Conservation (phyloP, 768 basidiomycete genomes). For the Pisolithus microcarpus region DNA sequence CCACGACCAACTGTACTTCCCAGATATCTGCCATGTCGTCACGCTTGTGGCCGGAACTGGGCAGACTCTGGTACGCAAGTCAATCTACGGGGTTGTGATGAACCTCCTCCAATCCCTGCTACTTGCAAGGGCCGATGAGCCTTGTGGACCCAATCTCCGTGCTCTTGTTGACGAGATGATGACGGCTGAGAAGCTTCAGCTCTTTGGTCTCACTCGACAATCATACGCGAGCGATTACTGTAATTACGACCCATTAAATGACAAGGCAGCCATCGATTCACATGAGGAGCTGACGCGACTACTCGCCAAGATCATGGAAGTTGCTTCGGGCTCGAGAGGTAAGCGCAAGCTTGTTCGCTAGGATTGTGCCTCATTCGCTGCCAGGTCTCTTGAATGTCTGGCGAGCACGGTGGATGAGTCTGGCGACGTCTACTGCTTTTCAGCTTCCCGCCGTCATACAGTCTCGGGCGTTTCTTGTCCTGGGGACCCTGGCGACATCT, state of each 20-base stretch:
- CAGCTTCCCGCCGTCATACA: constrained; percentile 86
- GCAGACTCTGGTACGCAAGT: constrained; percentile 64
- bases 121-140: constrained; percentile 51
- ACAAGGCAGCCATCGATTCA: constrained; percentile 49
- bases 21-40: constrained; percentile 76
- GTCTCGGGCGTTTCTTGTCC: constrained; percentile 75
- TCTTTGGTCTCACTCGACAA: constrained; percentile 67
- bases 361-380: constrained; percentile 7
- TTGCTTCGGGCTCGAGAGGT: constrained; percentile 68
- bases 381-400: constrained; percentile 77
- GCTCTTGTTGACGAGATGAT: constrained; percentile 56
- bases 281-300: constrained; percentile 62
- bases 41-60: constrained; percentile 75
- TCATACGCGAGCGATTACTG: constrained; percentile 65
- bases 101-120: constrained; percentile 78
- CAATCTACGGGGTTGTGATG: constrained; percentile 74
- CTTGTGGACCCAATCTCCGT: constrained; percentile 51
- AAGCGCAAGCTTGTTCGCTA: constrained; percentile 12
- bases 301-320: constrained; percentile 55
- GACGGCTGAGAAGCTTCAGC: constrained; percentile 46
- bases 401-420: constrained; percentile 90
- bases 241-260: constrained; percentile 47
- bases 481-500: constrained; percentile 73
- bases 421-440: constrained; percentile 84
- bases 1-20: constrained; percentile 71